Conservation (phyloP, 2,329 filamentous ascomycete genomes). For the Fusarium mexicanum region DNA sequence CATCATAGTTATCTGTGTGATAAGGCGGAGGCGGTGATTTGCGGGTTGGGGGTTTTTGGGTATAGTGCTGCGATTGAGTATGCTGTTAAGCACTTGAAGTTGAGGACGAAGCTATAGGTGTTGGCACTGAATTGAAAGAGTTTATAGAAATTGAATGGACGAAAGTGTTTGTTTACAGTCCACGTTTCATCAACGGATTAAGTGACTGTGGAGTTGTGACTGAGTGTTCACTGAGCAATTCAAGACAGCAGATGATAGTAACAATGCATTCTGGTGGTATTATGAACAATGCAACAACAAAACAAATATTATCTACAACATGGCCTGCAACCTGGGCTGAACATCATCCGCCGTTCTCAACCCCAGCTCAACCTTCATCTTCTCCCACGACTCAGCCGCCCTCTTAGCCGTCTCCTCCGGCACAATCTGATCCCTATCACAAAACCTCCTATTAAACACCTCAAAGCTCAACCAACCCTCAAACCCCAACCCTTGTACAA, state of each 20-base stretch:
- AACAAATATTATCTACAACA: constrained; percentile 40
- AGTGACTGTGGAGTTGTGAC: not conserved
- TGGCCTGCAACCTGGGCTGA: constrained; percentile 47
- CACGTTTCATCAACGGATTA: fast-evolving
- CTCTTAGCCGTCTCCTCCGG: constrained; percentile 63
- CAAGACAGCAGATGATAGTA: not conserved
- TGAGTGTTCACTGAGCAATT: not conserved
- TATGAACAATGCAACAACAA: not conserved
- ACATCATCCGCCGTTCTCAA: constrained; percentile 40
- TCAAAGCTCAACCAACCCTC: constrained; percentile 78
- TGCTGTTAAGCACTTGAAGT: constrained; percentile 57
- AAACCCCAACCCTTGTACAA: constrained; percentile 72
- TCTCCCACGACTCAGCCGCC: constrained; percentile 62
- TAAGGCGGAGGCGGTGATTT: constrained; percentile 79
- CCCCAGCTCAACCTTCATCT: constrained; percentile 52
- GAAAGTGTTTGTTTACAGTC: not conserved
- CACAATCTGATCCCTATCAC: constrained; percentile 58
- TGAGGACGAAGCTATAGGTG: constrained; percentile 42
- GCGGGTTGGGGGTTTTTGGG: constrained; percentile 71
- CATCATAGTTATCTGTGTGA: constrained; percentile 78
- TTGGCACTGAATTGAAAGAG: not conserved
- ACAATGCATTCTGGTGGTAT: constrained; percentile 8
- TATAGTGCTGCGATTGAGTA: constrained; percentile 70
- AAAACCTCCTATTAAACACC: constrained; percentile 63
- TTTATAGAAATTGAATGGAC: not conserved